These are phyloP conservation scores for Leccinum subrobustum DNA, from an alignment of 1,284 basidiomycete species.

Conservation along the genomic window DNA sequence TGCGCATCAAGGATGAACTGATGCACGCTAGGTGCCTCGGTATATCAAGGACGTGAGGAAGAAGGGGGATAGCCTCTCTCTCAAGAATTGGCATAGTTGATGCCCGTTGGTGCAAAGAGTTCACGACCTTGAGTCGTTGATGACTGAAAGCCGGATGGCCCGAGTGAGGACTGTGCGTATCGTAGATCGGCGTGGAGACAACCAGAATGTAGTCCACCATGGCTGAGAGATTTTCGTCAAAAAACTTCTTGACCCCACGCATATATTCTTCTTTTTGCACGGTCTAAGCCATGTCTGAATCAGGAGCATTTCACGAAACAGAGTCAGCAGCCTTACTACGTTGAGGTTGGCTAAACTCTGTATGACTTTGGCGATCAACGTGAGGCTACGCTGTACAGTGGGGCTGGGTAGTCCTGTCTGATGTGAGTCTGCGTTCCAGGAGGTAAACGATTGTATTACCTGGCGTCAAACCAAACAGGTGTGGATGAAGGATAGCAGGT, in stretches of 20 bases:
- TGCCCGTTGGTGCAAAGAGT: conserved; percentile 54
- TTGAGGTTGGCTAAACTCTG: conserved; percentile 81
- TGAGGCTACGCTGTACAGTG: conserved; percentile 71
- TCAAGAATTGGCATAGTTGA: conserved; percentile 53
- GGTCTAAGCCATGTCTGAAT: conserved; percentile 36
- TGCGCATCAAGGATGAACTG: conserved; percentile 69
- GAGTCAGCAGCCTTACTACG: conserved; percentile 42
- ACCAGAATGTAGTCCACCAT: conserved; percentile 76
- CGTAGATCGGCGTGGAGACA: conserved; percentile 58
- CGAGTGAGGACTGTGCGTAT: conserved; percentile 30
- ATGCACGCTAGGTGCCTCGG: conserved; percentile 71
- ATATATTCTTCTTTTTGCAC: conserved; percentile 73
- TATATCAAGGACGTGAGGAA: conserved; percentile 69
- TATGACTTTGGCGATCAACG: conserved; percentile 74
- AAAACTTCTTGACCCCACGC: conserved; percentile 66
- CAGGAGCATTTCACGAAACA: conserved; percentile 1
- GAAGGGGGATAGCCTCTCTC: conserved; percentile 65
- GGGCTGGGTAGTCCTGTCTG: conserved; percentile 58
- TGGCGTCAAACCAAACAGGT: conserved; percentile 70
- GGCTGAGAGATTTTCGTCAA: conserved; percentile 53
- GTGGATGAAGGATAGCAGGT: conserved; percentile 76
- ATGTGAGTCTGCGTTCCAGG: conserved; percentile 7
- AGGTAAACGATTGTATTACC: conserved; percentile 42
- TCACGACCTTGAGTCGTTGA: conserved; percentile 52
- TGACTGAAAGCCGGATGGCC: conserved; percentile 41